Base-by-base conservation (phyloP, 495 filamentous ascomycete species). In the Neurospora sp. region DNA sequence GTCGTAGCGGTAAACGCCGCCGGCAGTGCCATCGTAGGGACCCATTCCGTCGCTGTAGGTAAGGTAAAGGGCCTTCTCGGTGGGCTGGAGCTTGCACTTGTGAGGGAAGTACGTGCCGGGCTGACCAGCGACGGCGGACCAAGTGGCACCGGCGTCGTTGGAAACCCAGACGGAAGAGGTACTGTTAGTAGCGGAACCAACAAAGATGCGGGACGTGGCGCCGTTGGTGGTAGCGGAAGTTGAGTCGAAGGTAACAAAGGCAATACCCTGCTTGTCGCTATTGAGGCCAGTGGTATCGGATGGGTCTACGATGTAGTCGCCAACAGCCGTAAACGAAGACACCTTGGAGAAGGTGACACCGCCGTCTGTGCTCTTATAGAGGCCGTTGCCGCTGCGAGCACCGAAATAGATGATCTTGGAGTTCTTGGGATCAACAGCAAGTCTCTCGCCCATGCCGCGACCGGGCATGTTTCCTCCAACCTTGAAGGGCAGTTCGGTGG, bases 401-500 rank as follows among this genome's bases (percentile, higher is more conserved):
- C 88, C 88, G 71, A 88, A 87, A 75, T 87, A 89, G 41, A 89
- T 75, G 41, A 88, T 85, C 35, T 84, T 84, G 53, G 83, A 84
- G 73, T 87, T 87, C 22, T 82, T 82, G 4, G 89, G 88, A 76
- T 90, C 88, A 8, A 90, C 84, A 2, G 87, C 88, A 35, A 90
- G 84, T 7, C 89, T 83, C 79, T 90, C 89, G 35, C 89, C 89
- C 81, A 86, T 88, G 22, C 88, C 88, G 37, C 89, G 83, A n/a
- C 89, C 89, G 3, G 87, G 87, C 88, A 89, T 90, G 75, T 90
- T 91, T 0, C 88, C 87, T 7, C 88, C 88, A 65, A 87, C 86
- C 74, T 89, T 87, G 80, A 90, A 90, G 3, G 88, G 81, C 1
- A 89, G 78, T 8, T 78, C 78, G 2, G 81, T 82, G 10, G 75